Base-by-base conservation (phyloP, 2,329 filamentous ascomycete genomes). In the Verticillium alfalfae region DNA sequence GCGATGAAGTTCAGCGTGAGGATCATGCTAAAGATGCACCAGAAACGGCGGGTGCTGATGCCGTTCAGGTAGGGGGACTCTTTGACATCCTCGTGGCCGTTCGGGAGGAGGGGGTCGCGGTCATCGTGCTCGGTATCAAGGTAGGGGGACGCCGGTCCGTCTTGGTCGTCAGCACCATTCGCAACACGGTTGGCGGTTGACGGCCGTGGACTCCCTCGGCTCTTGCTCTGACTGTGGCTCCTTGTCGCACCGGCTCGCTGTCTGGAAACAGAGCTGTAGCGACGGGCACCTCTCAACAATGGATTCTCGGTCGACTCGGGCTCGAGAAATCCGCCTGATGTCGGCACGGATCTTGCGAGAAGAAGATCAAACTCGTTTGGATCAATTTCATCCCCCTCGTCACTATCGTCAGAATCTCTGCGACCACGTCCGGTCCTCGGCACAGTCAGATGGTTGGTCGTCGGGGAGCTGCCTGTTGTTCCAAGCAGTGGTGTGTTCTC, bases 11-110 rank as follows among this genome's bases (percentile, higher is more conserved):
- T 84, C 5, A 80, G 79, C n/a, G 81, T 70, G 64, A 89, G 74
- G 56, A 89, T 78, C 58, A 83, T 82, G 6, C 75, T 66, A 69
- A 89, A 90, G 61, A 89, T 84, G 63, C 85, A 70, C 81, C 84
- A 87, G 75, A 91, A 90, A 36, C 81, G 78, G 8, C 75, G 71
- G 37, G 71, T 72, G 9, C 82, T 77, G 45, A 79, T 78, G 64
- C 77, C 77, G 64, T 79, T 76, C n/a, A 83, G 74, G 67, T 73
- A 83, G 7, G 65, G 69, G 45, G 60, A 34, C 9, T 15, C 10
- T 13, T 18, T 18, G 26, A 56, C 37, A 10, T 64, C 61, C n/a
- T 62, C 61, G 10, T 59, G 34, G 54, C 66, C 62, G 16, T 58
- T 57, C n/a, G 57, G 58, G 10, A 65, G 60, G 31, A 61, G 39